Evolutionary conservation across 192 early-diverging fungal genomes (phyloP).

Genomic region (Phycomyces nitens): DNA sequence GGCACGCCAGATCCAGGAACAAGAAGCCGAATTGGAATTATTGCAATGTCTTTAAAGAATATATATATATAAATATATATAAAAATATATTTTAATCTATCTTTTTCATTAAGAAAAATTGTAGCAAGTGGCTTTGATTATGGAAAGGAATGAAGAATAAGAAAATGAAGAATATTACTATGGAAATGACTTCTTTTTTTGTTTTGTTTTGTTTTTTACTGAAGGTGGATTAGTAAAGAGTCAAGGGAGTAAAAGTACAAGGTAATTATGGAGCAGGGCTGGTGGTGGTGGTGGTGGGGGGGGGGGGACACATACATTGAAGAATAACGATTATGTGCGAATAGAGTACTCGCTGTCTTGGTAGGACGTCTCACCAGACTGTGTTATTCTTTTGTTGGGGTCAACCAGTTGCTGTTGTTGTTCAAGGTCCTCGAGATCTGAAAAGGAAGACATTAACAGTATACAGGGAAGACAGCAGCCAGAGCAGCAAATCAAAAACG

Average conservation of each 20-base stretch:
- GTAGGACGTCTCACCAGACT: constrained; percentile 19
- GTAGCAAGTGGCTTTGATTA: background rate
- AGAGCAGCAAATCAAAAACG: constrained; percentile 52
- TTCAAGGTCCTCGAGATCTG: constrained; percentile 39
- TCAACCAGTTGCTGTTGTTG: constrained; percentile 23
- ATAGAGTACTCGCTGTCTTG: background rate
- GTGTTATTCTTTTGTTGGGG: constrained; percentile 34
- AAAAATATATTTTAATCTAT: too few relatives aligned
- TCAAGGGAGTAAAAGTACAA: background rate
- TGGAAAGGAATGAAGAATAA: background rate
- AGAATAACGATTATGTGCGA: background rate
- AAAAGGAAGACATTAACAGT: constrained; percentile 37
- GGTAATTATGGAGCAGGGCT: constrained; percentile 1
- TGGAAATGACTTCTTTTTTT: background rate
- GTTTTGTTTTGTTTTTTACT: background rate
- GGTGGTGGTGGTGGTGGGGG: too few relatives aligned
- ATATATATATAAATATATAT: too few relatives aligned
- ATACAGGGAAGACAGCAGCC: constrained; percentile 59
- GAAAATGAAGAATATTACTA: background rate
- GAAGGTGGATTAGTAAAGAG: background rate
- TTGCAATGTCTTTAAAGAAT: background rate
- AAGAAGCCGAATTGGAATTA: constrained; percentile 19
- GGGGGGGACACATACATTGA: background rate
- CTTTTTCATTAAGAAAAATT: background rate
- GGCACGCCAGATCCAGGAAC: constrained; percentile 14